Evolutionary conservation across 2,329 filamentous ascomycete species (phyloP), one percentile per base, ranked within the genome.

Genomic region (Ascochyta viciae-villosae): DNA sequence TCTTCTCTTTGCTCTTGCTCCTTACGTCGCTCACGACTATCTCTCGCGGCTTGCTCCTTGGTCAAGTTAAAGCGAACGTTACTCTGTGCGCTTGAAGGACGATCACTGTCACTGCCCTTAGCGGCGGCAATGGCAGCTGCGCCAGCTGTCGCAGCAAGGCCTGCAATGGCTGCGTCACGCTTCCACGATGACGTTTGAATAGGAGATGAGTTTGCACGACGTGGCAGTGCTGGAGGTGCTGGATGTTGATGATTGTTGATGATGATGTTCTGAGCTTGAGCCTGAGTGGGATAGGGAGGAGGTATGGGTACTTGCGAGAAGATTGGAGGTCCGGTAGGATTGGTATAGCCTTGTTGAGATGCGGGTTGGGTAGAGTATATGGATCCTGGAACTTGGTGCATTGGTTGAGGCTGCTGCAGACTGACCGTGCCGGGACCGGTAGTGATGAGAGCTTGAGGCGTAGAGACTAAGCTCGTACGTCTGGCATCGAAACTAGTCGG

Each of bases 371-470:
- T 76, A 19, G 77, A 83, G 65, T 91, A 90, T 1, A 93, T 82
- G 16, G 85, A 84, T 58, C 85, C 84, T 34, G 88, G 87, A 3
- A 96, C 86, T 0, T 90, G 91, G 2, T 84, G 82, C 55, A 91
- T 84, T 2, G 93, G 93, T 64, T 92, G 89, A 2, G 93, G 93
- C 66, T 96, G 91, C 72, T 95, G 89, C n/a, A 97, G 81, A 10
- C 88, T 87, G 29, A 92, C 83, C 0, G 85, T 81, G 80, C 67
- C 72, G 8, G 70, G 70, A 31, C 68, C 65, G 7, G 72, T 64
- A 15, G 72, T 73, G 12, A 75, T 50, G 4, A 73, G 41, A 45
- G 73, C 69, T 48, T 75, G 74, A 13, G 67, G 74, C 54, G 73
- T 70, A 15, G 80, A 80, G 13, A 80, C 72, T n/a, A 80, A 69